Percentiles rank a stretch among this genome's conserved stretches.
These are phyloP conservation scores for Actinomortierella ambigua DNA, from an alignment of 371 early-diverging fungal genomes.

Conservation along the genomic window DNA sequence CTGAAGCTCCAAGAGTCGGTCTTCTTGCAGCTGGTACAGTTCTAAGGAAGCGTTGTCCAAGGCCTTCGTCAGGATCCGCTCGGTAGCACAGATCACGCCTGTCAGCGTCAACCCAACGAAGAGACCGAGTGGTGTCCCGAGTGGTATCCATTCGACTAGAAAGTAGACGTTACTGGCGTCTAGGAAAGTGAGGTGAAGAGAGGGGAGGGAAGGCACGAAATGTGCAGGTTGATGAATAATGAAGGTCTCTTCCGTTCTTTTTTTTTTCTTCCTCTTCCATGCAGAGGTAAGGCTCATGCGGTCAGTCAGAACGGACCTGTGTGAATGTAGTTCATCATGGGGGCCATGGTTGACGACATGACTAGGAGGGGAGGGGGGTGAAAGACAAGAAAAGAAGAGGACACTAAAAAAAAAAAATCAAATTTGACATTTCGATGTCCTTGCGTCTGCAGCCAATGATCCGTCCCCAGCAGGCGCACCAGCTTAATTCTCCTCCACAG, in stretches of 20 bases:
- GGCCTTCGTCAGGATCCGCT: slow-evolving; percentile 11
- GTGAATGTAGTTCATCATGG: slow-evolving; percentile 18
- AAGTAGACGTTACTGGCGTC: slow-evolving; percentile 12
- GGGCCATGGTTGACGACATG: background rate
- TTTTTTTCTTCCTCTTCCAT: too few species aligned
- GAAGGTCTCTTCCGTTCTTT: background rate
- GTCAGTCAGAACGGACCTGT: slow-evolving; percentile 1
- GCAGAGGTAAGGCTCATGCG: too few species aligned
- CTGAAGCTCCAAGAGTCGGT: too few species aligned
- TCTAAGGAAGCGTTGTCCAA: slow-evolving; percentile 12
- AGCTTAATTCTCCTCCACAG: too few species aligned
- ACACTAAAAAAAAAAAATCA: too few species aligned
- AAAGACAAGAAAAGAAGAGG: background rate
- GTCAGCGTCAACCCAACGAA: slow-evolving; percentile 13
- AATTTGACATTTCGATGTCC: too few species aligned
- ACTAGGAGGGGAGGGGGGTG: background rate
- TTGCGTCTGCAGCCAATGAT: too few species aligned
- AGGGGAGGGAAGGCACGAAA: background rate
- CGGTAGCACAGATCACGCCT: slow-evolving; percentile 10
- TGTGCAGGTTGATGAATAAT: background rate
- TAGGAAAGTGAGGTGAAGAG: background rate
- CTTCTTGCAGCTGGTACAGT: slow-evolving; percentile 8
- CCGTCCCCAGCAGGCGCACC: too few species aligned
- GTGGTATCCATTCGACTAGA: slow-evolving; percentile 1
- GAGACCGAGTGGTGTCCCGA: slow-evolving; percentile 5